Percentiles rank a stretch among this genome's conserved stretches.
Evolutionary conservation across 2,329 filamentous ascomycete species (phyloP).

Genomic region (Colletotrichum melonis): DNA sequence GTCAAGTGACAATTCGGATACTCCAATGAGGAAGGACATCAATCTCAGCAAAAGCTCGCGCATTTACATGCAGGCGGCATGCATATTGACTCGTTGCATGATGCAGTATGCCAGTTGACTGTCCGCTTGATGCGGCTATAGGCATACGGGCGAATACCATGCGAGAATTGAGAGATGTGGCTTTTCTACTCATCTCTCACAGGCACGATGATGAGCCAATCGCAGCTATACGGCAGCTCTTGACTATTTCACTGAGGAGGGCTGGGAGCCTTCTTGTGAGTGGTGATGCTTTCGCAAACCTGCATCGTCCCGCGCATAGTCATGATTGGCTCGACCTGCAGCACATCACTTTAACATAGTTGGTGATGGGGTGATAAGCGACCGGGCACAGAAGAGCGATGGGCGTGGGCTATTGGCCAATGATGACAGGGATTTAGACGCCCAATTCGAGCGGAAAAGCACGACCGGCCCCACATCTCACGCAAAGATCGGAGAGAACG

Average conservation of each 20-base stretch:
- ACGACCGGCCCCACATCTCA: conserved; percentile 11
- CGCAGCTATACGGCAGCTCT: neutral
- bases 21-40: conserved; percentile 25
- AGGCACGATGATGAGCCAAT: conserved; percentile 9
- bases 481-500: conserved; percentile 3
- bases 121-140: conserved; percentile 23
- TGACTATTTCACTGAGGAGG: neutral
- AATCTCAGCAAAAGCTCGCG: conserved; percentile 14
- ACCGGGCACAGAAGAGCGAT: conserved; percentile 25
- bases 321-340: conserved; percentile 27
- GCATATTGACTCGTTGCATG: conserved; percentile 34
- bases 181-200: conserved; percentile 25
- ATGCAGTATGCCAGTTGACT: conserved; percentile 27
- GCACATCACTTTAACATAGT: conserved; percentile 17
- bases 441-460: conserved; percentile 20
- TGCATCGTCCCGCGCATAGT: conserved; percentile 5
- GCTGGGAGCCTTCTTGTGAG: conserved; percentile 25
- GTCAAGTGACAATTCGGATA: neutral
- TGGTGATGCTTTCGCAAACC: conserved; percentile 31
- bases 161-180: conserved; percentile 4
- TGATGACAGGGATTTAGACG: conserved; percentile 32
- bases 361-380: conserved; percentile 35
- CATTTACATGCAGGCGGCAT: conserved; percentile 30
- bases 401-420: conserved; percentile 23
- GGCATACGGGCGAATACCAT: conserved; percentile 29